Conservation (phyloP, 768 basidiomycete genomes). For the Russula abietina region DNA sequence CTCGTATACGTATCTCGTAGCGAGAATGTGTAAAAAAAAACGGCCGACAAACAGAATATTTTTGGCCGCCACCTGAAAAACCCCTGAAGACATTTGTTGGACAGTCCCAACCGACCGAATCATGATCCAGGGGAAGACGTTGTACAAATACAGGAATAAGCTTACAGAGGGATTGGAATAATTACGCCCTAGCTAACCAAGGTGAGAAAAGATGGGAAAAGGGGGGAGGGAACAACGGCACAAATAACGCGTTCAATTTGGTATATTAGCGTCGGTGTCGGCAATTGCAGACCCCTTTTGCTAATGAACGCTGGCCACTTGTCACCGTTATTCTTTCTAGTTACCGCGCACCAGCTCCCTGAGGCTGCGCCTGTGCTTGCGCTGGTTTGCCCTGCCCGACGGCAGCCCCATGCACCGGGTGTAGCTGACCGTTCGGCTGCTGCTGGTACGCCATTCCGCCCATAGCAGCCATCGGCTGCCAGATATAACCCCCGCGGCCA, state of each 20-base stretch:
- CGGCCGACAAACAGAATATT: background rate
- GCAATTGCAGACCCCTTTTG: background rate
- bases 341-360: constrained; percentile 18
- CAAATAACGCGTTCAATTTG: background rate
- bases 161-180: constrained; percentile 14
- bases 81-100: background rate
- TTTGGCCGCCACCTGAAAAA: background rate
- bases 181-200: background rate
- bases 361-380: constrained; percentile 20
- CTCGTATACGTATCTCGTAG: background rate
- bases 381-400: constrained; percentile 8
- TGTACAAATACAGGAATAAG: constrained; percentile 16
- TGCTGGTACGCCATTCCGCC: constrained; percentile 4
- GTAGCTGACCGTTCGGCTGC: background rate
- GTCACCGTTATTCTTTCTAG: background rate
- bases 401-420: background rate
- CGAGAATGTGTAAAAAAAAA: background rate
- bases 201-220: background rate
- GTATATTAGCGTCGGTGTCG: background rate
- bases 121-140: background rate
- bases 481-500: constrained; percentile 9
- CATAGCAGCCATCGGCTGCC: background rate
- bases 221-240: background rate
- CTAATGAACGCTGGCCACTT: background rate
- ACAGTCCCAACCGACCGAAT: background rate